A percentile compares a stretch with the other conserved stretches of the same genome.
phyloP scores from a whole-genome alignment of 164 flowering plant species.

The Piper longum region DNA sequence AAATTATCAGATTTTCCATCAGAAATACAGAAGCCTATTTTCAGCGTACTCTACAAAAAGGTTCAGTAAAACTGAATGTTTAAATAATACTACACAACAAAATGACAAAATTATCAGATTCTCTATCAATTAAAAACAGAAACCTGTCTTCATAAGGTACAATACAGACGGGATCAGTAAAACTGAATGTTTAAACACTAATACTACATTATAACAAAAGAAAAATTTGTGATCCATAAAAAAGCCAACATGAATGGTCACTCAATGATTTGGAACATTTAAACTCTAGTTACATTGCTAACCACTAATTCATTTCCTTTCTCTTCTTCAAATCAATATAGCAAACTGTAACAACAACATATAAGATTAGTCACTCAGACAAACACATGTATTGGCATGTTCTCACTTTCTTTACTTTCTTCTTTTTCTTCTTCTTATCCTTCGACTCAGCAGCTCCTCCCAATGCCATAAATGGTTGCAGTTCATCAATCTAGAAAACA shows the following conservation, averaged over 20 bases:
- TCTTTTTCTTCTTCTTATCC: conserved; percentile 18
- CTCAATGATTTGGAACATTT: too few species aligned
- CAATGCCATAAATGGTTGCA: conserved; percentile 50
- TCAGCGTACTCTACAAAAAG: background rate
- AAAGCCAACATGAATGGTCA: too few species aligned
- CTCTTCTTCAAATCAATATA: background rate
- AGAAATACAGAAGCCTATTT: background rate
- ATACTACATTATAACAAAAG: too few species aligned
- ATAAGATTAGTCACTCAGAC: background rate
- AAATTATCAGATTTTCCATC: background rate
- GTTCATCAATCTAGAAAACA: conserved; percentile 61
- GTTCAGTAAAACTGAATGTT: background rate
- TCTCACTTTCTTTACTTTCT: conserved; percentile 49
- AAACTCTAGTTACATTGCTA: too few species aligned
- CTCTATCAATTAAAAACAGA: background rate
- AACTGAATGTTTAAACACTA: too few species aligned
- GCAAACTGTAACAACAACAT: background rate
- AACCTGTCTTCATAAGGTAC: background rate
- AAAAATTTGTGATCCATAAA: too few species aligned
- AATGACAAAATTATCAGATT: too few species aligned
- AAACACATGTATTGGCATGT: background rate
- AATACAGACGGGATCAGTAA: too few species aligned
- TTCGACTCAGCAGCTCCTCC: conserved; percentile 59
- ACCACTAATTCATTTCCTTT: too few species aligned
- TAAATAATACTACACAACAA: conserved; percentile 11